Base-by-base conservation (phyloP, 148 eudicot species). In the Camellia japonica region DNA sequence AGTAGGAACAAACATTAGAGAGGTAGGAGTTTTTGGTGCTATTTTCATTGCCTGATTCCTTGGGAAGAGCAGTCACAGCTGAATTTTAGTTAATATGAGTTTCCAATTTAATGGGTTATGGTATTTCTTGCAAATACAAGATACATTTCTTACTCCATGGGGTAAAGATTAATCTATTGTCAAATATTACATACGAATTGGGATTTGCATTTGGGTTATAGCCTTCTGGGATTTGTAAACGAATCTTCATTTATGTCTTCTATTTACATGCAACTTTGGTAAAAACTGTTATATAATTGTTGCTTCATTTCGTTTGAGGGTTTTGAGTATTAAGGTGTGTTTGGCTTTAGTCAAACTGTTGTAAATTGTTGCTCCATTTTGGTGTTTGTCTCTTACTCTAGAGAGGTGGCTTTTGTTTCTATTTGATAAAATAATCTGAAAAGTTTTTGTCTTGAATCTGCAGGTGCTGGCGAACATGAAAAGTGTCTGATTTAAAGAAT, bases 391-490 rank as follows among this genome's bases (percentile, higher is more conserved):
- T 30, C 38, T 30, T 1, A 30, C 38, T 30, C 38, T 30, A 30
- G 38, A 30, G 38, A 1, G 38, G 1, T 30, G 38, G 38, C 38
- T 30, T 30, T 30, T 30, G 1, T 30, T 30, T 30, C 38, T 30
- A 30, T 30, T 68, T 62, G 43, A 63, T 77, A 60, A 7, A 54
- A 16, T 64, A 15, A 16, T 46, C 42, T 71, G 70, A 59, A 2
- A 80, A 30, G 20, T 72, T 14, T 82, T 61, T 52, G 4, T 18
- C 12, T 42, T 79, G 78, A 74, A 75, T 80, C 23, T 85, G 68
- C 91, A 95, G 99, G 99, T 93, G 87, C 82, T 96, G 85, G 90
- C 82, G 58, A 93, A 96, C 84, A 92, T 96, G 87, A 84, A 84
- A 74, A 86, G 47, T 59, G 38, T 30, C 38, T 30, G 38, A 30